These are phyloP conservation scores for Endothia cerciana DNA, from an alignment of 2,329 filamentous ascomycete genomes.

Conservation along the genomic window DNA sequence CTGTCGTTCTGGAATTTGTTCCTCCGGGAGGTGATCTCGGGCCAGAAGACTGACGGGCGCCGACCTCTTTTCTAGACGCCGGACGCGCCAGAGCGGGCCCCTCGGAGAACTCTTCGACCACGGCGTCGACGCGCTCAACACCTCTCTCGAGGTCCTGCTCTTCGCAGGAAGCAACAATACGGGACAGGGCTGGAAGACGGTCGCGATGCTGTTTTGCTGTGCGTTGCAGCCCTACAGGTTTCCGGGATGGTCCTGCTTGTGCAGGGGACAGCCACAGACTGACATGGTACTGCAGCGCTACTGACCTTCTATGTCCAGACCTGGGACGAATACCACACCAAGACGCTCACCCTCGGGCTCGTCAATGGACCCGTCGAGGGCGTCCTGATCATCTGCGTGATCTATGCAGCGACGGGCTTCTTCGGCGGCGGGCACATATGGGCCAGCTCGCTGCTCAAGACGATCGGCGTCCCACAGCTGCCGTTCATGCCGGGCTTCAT, in stretches of 20 bases:
- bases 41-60: conserved; percentile 22
- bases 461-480: conserved; percentile 68
- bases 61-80: conserved; percentile 57
- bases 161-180: conserved; percentile 93
- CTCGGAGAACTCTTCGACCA: conserved; percentile 97
- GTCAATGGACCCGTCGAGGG: conserved; percentile 96
- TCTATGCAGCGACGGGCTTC: conserved; percentile 83
- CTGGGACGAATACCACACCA: conserved; percentile 99
- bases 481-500: conserved; percentile 69
- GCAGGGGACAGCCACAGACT: background rate
- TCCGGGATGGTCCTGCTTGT: background rate
- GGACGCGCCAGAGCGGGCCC: conserved; percentile 90
- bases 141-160: conserved; percentile 87
- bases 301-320: conserved; percentile 99
- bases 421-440: conserved; percentile 91
- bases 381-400: conserved; percentile 77
- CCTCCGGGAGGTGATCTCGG: too few species aligned
- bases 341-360: conserved; percentile 88
- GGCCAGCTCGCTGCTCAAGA: conserved; percentile 79
- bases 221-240: conserved; percentile 39
- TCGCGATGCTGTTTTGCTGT: conserved; percentile 83
- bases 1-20: background rate
- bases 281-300: conserved; percentile 57
- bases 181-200: conserved; percentile 88
- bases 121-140: conserved; percentile 95